Base-by-base conservation (phyloP, 352 stramenopile genomes). In the Phytophthora rubi region DNA sequence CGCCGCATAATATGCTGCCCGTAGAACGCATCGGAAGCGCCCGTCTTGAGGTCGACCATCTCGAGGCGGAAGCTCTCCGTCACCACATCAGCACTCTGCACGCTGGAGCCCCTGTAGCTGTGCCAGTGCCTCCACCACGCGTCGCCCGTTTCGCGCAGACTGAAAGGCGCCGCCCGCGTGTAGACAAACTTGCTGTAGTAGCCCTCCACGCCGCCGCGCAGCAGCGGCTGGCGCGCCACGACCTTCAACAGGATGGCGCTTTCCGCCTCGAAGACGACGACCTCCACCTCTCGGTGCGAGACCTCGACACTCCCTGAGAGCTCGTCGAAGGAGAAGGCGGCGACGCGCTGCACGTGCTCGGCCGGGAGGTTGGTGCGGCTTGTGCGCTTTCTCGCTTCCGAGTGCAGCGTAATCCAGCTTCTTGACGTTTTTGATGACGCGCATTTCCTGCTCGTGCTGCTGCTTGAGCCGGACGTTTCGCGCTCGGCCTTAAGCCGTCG, bases 31-130 rank as follows among this genome's bases (percentile, higher is more conserved):
- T 71, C 75, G 26, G 64, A 62, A 18, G 62, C 84, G 59, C 69
- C 75, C 63, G 80, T 80, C 62, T 28, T 78, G 48, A 53, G 51
- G 18, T 62, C 75, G 15, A 73, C 49, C 48, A 85, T 64, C 70
- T 89, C 81, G 6, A 89, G 16, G 16, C 78, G 69, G 63, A 78
- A 81, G 52, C 76, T 72, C 49, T 89, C 79, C 23, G 81, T 51
- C n/a, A 85, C 74, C 26, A 72, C 82, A 57, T 82, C 65, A 33
- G 80, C 67, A 2, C 68, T 77, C 12, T 49, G 53, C 39, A 57
- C 52, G 42, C 51, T 26, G 3, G 49, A 23, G 8, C 58, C 56
- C 42, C 54, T 66, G 32, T 62, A 68, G 26, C 63, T 63, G 15
- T 67, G 51, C 47, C 47, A 65, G 45, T 30, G 59, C 16, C 62